Conservation (phyloP, 768 basidiomycete species). For the Lanmaoa rubissima region DNA sequence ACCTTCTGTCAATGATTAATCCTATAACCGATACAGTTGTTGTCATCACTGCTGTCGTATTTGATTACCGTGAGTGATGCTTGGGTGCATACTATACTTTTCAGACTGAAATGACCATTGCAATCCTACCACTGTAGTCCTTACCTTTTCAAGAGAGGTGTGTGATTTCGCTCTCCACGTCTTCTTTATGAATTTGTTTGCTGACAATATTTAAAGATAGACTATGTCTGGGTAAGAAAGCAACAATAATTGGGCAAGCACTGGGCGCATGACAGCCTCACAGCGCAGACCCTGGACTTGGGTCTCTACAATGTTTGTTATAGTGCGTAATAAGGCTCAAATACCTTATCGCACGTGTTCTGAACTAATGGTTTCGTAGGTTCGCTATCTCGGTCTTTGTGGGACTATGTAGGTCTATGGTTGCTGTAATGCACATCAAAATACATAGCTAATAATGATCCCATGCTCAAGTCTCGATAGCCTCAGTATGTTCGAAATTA, state of each 20-base stretch:
- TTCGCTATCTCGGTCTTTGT: too few species aligned
- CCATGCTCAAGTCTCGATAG: not conserved
- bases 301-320: conserved; percentile 5
- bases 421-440: too few species aligned
- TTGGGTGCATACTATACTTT: rapidly evolving
- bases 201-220: not conserved
- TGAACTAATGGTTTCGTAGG: too few species aligned
- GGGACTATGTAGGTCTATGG: not conserved
- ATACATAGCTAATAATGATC: not conserved
- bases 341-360: not conserved
- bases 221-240: conserved; percentile 12
- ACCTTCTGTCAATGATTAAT: not conserved
- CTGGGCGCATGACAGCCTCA: not conserved
- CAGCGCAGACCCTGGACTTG: conserved; percentile 4
- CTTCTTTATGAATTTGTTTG: too few species aligned
- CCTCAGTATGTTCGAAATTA: not conserved
- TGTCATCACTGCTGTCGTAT: not conserved
- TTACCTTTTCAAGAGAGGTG: conserved; percentile 2
- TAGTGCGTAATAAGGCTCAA: not conserved
- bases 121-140: not conserved
- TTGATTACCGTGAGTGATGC: conserved; percentile 6
- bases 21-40: not conserved
- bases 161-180: not conserved
- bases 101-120: not conserved
- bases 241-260: too few species aligned